phyloP scores from a whole-genome alignment of 345 rosid genomes.

The Citropsis articulata region DNA sequence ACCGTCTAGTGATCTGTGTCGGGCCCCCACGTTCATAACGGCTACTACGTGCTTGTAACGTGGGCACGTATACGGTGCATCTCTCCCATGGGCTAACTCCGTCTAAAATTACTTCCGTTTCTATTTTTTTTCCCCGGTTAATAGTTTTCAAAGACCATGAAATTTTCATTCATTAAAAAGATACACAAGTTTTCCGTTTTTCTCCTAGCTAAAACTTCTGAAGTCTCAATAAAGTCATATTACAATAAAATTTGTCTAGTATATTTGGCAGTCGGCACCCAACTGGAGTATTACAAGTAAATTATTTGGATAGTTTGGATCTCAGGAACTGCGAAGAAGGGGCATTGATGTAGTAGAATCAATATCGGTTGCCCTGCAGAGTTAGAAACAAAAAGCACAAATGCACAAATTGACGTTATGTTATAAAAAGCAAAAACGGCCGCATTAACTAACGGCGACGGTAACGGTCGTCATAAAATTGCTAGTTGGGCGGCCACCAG shows the following conservation, averaged over 20 bases:
- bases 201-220: no score
- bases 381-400: neutral
- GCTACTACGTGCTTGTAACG: conserved; percentile 32
- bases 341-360: no score
- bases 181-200: no score
- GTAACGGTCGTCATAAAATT: neutral
- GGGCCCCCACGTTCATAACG: conserved; percentile 42
- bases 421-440: neutral
- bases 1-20: conserved; percentile 57
- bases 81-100: conserved; percentile 7
- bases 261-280: no score
- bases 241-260: no score
- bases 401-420: neutral
- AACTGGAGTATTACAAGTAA: no score
- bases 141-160: neutral
- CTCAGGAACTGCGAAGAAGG: no score
- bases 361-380: no score
- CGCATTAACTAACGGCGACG: conserved; percentile 7
- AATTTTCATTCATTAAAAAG: no score
- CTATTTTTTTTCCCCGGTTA: neutral
- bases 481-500: neutral
- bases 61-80: neutral
- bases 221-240: no score
- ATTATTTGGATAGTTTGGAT: no score
- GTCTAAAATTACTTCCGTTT: neutral